phyloP scores from a whole-genome alignment of 495 filamentous ascomycete species.

The Hypomontagnella monticulosa region DNA sequence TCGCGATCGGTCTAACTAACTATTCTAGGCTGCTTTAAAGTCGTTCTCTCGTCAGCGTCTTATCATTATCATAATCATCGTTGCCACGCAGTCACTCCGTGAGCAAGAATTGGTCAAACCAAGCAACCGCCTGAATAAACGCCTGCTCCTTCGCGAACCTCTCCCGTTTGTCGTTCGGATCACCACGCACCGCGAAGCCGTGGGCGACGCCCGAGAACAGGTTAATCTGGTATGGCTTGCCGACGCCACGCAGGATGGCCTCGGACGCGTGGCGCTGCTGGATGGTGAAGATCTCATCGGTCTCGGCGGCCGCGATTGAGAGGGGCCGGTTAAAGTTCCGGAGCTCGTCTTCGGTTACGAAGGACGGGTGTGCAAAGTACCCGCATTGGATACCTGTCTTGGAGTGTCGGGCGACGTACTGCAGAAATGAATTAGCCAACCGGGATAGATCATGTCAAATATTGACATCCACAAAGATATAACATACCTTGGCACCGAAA shows the following conservation, averaged over 20 bases:
- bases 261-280: slow-evolving; percentile 72
- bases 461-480: too few species aligned
- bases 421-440: not conserved
- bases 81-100: slow-evolving; percentile 42
- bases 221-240: slow-evolving; percentile 81
- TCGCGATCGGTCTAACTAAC: too few species aligned
- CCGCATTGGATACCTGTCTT: slow-evolving; percentile 65
- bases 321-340: slow-evolving; percentile 74
- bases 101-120: slow-evolving; percentile 70
- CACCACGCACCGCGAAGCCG: slow-evolving; percentile 81
- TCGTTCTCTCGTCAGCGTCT: not conserved
- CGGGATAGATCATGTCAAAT: too few species aligned
- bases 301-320: slow-evolving; percentile 81
- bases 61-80: too few species aligned
- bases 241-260: slow-evolving; percentile 65
- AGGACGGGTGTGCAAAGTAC: slow-evolving; percentile 79
- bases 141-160: slow-evolving; percentile 89
- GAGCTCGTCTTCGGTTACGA: slow-evolving; percentile 80
- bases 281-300: slow-evolving; percentile 79
- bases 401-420: slow-evolving; percentile 60
- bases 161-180: slow-evolving; percentile 65
- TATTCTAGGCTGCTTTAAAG: not conserved
- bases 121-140: slow-evolving; percentile 79
- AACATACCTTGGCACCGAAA: slow-evolving; percentile 71
- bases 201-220: slow-evolving; percentile 79